Conservation (phyloP, 176 grass and related monocot genomes). For the Miscanthus lutarioriparius region DNA sequence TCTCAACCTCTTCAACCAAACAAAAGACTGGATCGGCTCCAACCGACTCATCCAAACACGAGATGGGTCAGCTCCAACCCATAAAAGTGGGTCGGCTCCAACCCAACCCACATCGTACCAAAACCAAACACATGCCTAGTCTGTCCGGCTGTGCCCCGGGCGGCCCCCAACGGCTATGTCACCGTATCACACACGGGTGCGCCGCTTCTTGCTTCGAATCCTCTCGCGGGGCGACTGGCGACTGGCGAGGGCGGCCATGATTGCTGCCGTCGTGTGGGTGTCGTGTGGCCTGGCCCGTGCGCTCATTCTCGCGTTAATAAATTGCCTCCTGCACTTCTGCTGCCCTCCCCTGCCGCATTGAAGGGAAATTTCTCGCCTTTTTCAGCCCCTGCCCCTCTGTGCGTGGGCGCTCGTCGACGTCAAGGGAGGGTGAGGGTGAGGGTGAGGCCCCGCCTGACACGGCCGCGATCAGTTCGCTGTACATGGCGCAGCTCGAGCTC, state of each 20-base stretch:
- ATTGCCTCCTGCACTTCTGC: not conserved
- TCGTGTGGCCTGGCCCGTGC: not conserved
- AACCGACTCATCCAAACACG: too few relatives aligned
- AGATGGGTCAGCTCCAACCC: too few relatives aligned
- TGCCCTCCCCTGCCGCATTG: not conserved
- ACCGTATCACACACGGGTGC: not conserved
- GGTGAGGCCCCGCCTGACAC: constrained; percentile 3
- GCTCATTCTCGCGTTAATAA: constrained; percentile 12
- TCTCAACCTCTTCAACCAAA: too few relatives aligned
- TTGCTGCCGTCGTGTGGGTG: not conserved
- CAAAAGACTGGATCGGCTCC: too few relatives aligned
- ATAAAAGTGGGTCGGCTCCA: too few relatives aligned
- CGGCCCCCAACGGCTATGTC: not conserved
- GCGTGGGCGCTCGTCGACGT: constrained; percentile 16
- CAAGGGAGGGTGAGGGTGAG: not conserved
- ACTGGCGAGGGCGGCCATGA: not conserved
- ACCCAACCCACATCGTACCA: too few relatives aligned
- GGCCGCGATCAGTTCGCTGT: constrained; percentile 1
- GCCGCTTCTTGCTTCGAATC: not conserved
- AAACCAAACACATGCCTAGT: too few relatives aligned
- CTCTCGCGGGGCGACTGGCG: not conserved
- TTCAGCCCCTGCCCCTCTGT: not conserved
- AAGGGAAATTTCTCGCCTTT: not conserved
- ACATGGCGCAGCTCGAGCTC: not conserved
- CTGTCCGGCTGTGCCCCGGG: not conserved